Conservation (phyloP, 1,284 basidiomycete species). For the Clitocybe nebularis region DNA sequence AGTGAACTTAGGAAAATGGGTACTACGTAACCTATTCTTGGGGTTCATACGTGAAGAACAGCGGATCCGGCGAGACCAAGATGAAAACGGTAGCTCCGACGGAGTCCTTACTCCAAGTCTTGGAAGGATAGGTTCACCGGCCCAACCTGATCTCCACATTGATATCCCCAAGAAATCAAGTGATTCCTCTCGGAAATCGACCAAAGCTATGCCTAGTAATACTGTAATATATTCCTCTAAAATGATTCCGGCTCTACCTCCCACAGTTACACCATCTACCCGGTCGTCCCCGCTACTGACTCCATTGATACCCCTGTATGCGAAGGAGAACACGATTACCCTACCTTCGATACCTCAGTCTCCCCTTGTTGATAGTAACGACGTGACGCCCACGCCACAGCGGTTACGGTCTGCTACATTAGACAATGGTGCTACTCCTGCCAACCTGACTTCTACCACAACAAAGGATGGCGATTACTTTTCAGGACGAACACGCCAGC, state of each 20-base stretch:
- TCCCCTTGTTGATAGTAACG: conserved; percentile 15
- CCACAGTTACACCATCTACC: conserved; percentile 35
- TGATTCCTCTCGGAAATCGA: conserved; percentile 21
- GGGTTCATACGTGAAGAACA: conserved; percentile 68
- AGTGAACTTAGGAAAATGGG: conserved; percentile 85
- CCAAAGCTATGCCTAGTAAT: conserved; percentile 19
- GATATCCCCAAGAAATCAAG: conserved; percentile 21
- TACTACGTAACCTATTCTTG: conserved; percentile 69
- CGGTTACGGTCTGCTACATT: conserved; percentile 20
- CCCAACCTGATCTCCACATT: conserved; percentile 15
- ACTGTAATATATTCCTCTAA: conserved; percentile 52
- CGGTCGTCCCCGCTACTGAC: conserved; percentile 52
- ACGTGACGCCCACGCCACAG: conserved; percentile 25
- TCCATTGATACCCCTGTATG: conserved; percentile 52
- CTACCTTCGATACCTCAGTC: conserved; percentile 32
- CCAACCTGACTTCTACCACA: conserved; percentile 12
- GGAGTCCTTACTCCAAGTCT: conserved; percentile 17
- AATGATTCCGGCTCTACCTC: conserved; percentile 65
- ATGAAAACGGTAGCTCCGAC: conserved; percentile 8
- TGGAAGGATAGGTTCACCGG: conserved; percentile 13
- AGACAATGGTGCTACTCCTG: conserved; percentile 16
- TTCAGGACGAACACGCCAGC: conserved; percentile 38
- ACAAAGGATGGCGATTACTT: conserved; percentile 48
- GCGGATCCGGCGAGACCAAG: conserved; percentile 31
- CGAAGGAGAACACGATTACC: conserved; percentile 21